Evolutionary conservation across 768 basidiomycete species (phyloP).

Genomic region (Pilatotrama ljubarskyi): DNA sequence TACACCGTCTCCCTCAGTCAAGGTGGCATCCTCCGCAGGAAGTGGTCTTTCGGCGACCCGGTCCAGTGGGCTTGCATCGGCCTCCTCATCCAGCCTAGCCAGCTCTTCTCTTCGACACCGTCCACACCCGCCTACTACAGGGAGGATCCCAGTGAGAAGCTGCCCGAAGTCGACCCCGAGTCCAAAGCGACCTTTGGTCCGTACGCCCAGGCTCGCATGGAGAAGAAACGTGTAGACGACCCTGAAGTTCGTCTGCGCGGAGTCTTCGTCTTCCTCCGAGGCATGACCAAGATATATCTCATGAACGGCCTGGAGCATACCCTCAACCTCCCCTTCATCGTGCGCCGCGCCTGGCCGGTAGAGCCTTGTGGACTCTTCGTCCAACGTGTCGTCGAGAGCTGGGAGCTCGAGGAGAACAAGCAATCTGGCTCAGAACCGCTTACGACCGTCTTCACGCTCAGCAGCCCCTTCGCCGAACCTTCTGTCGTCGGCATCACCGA

Average conservation of each 20-base stretch:
- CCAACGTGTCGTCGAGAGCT: conserved; percentile 67
- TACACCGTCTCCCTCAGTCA: conserved; percentile 60
- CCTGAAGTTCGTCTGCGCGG: conserved; percentile 50
- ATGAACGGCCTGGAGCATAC: conserved; percentile 74
- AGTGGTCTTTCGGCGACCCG: conserved; percentile 73
- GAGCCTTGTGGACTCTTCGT: conserved; percentile 79
- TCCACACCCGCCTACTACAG: conserved; percentile 31
- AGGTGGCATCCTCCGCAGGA: conserved; percentile 69
- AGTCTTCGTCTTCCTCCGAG: conserved; percentile 77
- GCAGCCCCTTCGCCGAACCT: conserved; percentile 75
- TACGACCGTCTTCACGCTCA: conserved; percentile 81
- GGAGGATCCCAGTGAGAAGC: conserved; percentile 30
- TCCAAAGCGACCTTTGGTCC: conserved; percentile 41
- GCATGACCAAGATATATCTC: conserved; percentile 69
- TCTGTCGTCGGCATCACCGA: conserved; percentile 67
- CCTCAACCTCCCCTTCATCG: conserved; percentile 79
- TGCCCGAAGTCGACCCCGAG: conserved; percentile 29
- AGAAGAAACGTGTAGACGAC: conserved; percentile 40
- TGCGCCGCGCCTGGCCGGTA: conserved; percentile 76
- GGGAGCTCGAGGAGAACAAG: conserved; percentile 66
- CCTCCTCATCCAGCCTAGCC: conserved; percentile 56
- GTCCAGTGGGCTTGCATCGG: conserved; percentile 84
- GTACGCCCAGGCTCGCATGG: conserved; percentile 33
- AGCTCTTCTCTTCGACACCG: conserved; percentile 29
- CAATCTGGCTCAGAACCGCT: conserved; percentile 64